A percentile compares a stretch with the other conserved stretches of the same genome.
These are phyloP conservation scores for Epichloe sylvatica DNA, from an alignment of 2,329 filamentous ascomycete genomes.

Conservation along the genomic window DNA sequence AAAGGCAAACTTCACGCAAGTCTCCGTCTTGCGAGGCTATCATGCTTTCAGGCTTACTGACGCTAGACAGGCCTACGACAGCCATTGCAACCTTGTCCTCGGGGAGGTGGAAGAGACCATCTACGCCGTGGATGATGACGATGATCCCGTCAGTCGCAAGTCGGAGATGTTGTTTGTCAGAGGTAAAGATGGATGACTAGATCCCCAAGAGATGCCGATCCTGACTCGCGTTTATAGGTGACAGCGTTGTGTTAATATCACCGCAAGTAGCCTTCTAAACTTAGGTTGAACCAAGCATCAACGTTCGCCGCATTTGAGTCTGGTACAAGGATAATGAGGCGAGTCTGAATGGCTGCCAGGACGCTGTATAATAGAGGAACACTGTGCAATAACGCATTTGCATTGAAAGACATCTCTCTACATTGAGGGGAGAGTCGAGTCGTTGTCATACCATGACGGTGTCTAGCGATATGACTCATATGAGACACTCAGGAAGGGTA, in stretches of 20 bases:
- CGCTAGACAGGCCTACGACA: constrained; percentile 72
- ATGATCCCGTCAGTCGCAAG: constrained; percentile 92
- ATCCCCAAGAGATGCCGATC: neutral
- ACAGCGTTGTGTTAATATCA: constrained; percentile 60
- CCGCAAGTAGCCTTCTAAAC: constrained; percentile 37
- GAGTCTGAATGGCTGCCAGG: neutral
- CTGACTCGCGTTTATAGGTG: constrained; percentile 31
- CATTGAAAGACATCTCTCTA: too few relatives aligned
- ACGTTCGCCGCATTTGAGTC: neutral
- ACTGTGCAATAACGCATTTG: too few relatives aligned
- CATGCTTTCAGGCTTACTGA: neutral
- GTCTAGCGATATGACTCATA: too few relatives aligned
- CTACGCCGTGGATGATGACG: constrained; percentile 82
- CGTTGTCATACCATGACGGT: too few relatives aligned
- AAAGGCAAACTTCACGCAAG: constrained; percentile 83
- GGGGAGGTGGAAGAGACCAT: constrained; percentile 97
- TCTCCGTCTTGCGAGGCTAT: neutral
- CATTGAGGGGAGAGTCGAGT: too few relatives aligned
- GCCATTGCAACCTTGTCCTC: constrained; percentile 91
- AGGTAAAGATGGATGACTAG: constrained; percentile 43
- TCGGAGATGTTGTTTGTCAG: constrained; percentile 97
- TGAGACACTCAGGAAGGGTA: too few relatives aligned
- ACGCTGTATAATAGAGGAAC: too few relatives aligned
- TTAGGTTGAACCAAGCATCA: constrained; percentile 1
- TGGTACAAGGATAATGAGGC: neutral